Conservation (phyloP, 495 filamentous ascomycete species). For the Talaromyces proteolyticus region DNA sequence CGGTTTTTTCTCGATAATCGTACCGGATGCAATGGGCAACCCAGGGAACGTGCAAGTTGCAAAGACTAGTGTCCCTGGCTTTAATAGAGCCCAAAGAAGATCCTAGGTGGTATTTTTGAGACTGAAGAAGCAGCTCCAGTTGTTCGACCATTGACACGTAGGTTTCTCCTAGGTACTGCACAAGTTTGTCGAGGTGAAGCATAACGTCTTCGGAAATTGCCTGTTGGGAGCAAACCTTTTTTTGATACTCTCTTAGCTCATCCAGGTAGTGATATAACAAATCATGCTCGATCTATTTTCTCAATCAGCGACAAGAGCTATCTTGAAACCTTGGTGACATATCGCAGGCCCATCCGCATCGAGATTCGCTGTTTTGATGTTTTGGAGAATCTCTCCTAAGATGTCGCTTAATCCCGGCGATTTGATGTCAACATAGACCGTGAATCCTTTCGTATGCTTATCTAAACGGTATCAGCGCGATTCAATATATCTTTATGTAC, state of each 20-base stretch:
- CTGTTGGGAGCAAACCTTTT: constrained; percentile 3
- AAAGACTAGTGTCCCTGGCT: constrained; percentile 4
- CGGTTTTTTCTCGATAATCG: constrained; percentile 2
- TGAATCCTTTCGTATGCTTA: background rate
- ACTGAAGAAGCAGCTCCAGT: background rate
- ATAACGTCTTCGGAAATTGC: constrained; percentile 4
- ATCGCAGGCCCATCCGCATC: constrained; percentile 5
- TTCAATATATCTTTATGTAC: background rate
- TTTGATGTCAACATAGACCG: constrained; percentile 14
- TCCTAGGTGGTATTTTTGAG: constrained; percentile 3
- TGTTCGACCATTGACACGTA: constrained; percentile 1
- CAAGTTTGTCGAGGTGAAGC: constrained; percentile 31
- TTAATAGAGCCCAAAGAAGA: background rate
- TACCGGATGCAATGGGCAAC: constrained; percentile 1
- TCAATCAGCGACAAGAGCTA: background rate
- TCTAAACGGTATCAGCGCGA: background rate
- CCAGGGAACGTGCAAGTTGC: constrained; percentile 2
- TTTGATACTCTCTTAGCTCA: constrained; percentile 16
- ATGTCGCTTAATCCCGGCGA: constrained; percentile 17
- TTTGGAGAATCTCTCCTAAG: constrained; percentile 12
- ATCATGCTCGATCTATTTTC: constrained; percentile 6
- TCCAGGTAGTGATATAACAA: constrained; percentile 27
- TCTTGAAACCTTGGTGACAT: constrained; percentile 1
- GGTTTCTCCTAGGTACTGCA: constrained; percentile 14
- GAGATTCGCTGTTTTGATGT: constrained; percentile 18